Percentiles rank a stretch among this genome's conserved stretches.
phyloP scores from a whole-genome alignment of 345 rosid genomes.

The Litchi chinensis region DNA sequence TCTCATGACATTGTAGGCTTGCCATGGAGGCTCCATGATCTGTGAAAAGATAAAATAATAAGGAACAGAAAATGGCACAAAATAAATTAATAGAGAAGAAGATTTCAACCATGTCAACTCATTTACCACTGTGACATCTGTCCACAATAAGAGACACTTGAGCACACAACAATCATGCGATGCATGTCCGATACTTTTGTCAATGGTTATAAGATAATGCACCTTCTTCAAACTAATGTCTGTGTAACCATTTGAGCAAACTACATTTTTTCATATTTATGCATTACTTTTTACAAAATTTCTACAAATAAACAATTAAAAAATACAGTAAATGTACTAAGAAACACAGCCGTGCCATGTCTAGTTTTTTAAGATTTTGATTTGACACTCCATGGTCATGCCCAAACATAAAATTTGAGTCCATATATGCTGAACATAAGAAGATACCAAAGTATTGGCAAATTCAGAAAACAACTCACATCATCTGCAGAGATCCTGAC shows the following conservation, averaged over 20 bases:
- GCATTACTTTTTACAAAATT: background rate
- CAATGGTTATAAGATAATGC: background rate
- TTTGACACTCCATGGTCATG: background rate
- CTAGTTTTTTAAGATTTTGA: background rate
- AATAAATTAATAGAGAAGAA: background rate
- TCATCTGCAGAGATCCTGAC: slow-evolving; percentile 92
- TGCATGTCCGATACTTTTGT: background rate
- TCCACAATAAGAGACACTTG: background rate
- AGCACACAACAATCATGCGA: background rate
- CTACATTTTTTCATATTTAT: background rate
- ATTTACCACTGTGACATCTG: background rate
- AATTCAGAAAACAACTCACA: slow-evolving; percentile 51
- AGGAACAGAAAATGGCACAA: background rate
- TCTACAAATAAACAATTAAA: background rate
- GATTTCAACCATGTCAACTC: background rate
- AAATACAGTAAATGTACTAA: background rate
- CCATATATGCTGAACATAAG: background rate
- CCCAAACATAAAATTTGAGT: background rate
- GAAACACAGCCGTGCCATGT: background rate
- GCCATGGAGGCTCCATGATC: slow-evolving; percentile 99
- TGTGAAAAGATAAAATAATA: slow-evolving; percentile 27
- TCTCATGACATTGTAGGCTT: slow-evolving; percentile 74
- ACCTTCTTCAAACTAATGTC: background rate
- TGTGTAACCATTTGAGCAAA: background rate
- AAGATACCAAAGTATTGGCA: background rate